Percentiles rank a stretch among this genome's conserved stretches.
phyloP scores from a whole-genome alignment of 441 rosid species.

The Corymbia calophylla region DNA sequence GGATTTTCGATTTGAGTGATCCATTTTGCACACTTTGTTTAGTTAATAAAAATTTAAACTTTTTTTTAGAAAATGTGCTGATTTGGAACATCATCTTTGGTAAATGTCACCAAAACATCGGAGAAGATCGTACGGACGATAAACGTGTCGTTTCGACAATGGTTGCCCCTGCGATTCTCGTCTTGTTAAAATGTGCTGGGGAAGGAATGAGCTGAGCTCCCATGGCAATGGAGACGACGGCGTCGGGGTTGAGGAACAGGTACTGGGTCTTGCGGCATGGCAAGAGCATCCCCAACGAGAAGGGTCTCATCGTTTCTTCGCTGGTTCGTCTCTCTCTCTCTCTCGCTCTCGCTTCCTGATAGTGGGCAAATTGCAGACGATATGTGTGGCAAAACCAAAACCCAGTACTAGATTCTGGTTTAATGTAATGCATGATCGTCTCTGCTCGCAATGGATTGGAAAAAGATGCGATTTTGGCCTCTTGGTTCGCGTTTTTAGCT shows the following conservation, averaged over 20 bases:
- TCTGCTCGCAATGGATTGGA: background rate
- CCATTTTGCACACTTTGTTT: background rate
- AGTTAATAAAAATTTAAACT: background rate
- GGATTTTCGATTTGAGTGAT: no score
- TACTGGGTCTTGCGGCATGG: conserved; percentile 91
- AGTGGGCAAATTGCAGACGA: background rate
- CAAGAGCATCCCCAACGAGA: conserved; percentile 90
- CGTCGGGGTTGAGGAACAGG: conserved; percentile 39
- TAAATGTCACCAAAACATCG: background rate
- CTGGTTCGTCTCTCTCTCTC: conserved; percentile 27
- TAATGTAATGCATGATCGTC: background rate
- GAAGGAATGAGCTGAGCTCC: background rate
- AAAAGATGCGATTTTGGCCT: background rate
- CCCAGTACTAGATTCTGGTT: background rate
- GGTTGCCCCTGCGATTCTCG: background rate
- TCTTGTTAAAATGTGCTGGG: background rate
- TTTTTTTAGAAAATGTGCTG: no score
- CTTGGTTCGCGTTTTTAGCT: background rate
- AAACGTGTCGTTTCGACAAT: background rate
- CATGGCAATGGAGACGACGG: conserved; percentile 10
- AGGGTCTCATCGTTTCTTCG: conserved; percentile 73
- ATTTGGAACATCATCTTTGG: background rate
- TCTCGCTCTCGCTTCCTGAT: background rate
- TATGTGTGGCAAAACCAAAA: background rate
- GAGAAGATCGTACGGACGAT: background rate